Percentiles rank a stretch among this genome's conserved stretches.
Conservation (phyloP, 495 filamentous ascomycete species). For the Astrocystis sublimbata region DNA sequence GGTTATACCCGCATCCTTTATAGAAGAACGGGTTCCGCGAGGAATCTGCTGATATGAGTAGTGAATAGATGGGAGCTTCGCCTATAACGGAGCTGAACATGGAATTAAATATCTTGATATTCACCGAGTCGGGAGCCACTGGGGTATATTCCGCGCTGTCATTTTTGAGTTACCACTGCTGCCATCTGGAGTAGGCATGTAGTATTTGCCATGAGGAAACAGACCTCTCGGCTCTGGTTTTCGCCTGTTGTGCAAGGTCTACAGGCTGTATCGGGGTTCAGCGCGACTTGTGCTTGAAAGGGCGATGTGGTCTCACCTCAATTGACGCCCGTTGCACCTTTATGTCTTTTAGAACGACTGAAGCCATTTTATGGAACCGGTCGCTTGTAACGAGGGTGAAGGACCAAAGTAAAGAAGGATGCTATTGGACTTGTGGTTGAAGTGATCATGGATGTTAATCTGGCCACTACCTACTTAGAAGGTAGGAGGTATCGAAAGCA, state of each 20-base stretch:
- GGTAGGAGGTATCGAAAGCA: background rate
- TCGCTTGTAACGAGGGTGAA: background rate
- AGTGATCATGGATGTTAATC: too few relatives aligned
- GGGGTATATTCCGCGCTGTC: constrained; percentile 1
- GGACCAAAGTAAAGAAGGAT: background rate
- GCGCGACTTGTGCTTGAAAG: background rate
- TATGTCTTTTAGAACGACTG: background rate
- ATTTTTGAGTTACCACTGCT: background rate
- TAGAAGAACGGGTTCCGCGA: constrained; percentile 56
- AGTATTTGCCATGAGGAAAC: background rate
- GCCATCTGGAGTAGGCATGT: background rate
- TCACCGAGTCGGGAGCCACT: constrained; percentile 14
- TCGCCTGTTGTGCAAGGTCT: constrained; percentile 13
- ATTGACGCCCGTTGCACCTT: background rate
- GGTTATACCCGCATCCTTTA: constrained; percentile 57
- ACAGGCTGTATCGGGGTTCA: constrained; percentile 9
- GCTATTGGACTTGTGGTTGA: background rate
- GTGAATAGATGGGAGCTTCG: constrained; percentile 28
- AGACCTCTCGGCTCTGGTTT: constrained; percentile 6
- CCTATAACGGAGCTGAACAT: constrained; percentile 25
- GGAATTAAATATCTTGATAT: constrained; percentile 28
- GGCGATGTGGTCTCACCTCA: constrained; percentile 4
- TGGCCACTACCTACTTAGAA: too few relatives aligned
- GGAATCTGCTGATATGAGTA: constrained; percentile 38
- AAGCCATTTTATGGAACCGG: background rate